phyloP scores from a whole-genome alignment of 73 alveolate species.

The Paramecium tetraurelia region DNA sequence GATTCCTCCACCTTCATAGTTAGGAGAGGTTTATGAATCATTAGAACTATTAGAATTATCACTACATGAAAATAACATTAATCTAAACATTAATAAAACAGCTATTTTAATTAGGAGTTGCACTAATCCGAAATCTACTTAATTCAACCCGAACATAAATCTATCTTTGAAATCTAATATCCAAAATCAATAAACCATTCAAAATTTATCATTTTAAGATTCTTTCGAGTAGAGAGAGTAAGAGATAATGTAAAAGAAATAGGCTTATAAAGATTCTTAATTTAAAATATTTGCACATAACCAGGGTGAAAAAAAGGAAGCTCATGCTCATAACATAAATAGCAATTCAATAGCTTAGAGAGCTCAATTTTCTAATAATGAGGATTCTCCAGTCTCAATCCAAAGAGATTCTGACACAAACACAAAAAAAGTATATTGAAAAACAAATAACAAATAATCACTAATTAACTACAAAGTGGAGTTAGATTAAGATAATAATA shows the following conservation, averaged over 20 bases:
- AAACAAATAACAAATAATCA: not conserved
- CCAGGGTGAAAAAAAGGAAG: not conserved
- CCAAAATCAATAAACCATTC: not conserved
- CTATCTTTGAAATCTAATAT: not conserved
- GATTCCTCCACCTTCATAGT: not conserved
- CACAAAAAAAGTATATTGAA: constrained; percentile 23
- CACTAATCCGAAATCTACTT: not conserved
- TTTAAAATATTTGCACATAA: not conserved
- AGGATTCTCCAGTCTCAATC: not conserved
- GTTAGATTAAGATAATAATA: not conserved
- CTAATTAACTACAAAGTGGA: not conserved
- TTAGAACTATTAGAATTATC: not conserved
- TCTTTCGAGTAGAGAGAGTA: not conserved
- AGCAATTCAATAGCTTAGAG: not conserved
- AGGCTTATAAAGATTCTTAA: not conserved
- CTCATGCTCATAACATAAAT: not conserved
- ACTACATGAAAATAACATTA: not conserved
- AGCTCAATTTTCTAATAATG: not conserved
- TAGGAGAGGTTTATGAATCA: not conserved
- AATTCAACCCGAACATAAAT: not conserved
- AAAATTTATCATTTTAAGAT: not conserved
- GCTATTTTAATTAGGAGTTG: not conserved
- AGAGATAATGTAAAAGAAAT: not conserved
- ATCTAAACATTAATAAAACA: not conserved
- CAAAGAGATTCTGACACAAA: not conserved